Conservation (phyloP, 2,329 filamentous ascomycete species). For the Cladophialophora exuberans region DNA sequence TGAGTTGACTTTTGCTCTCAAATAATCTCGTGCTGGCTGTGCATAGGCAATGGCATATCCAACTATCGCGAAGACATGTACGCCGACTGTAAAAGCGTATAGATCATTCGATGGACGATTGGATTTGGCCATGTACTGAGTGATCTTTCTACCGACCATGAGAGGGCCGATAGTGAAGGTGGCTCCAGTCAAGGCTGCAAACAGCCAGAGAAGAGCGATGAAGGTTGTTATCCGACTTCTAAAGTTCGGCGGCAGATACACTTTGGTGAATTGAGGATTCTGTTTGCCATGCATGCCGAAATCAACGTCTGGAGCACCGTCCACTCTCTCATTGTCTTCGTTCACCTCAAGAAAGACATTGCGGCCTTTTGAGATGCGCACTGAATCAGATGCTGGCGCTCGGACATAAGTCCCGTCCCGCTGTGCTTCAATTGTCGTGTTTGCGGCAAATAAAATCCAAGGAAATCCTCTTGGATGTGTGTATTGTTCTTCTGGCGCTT, state of each 20-base stretch:
- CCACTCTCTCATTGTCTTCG: constrained; percentile 66
- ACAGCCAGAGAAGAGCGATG: constrained; percentile 88
- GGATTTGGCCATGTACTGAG: constrained; percentile 71
- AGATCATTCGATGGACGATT: constrained; percentile 86
- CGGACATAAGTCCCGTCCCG: constrained; percentile 80
- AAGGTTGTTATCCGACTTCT: constrained; percentile 78
- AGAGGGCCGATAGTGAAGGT: constrained; percentile 84
- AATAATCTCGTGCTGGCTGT: constrained; percentile 20
- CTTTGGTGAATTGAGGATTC: constrained; percentile 67
- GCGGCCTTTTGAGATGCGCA: constrained; percentile 85
- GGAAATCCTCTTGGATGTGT: constrained; percentile 59
- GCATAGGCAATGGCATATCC: constrained; percentile 64
- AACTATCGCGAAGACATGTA: constrained; percentile 75
- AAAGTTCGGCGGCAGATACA: constrained; percentile 86
- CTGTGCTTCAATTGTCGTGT: constrained; percentile 27
- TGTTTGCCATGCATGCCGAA: constrained; percentile 64
- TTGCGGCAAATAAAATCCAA: constrained; percentile 40
- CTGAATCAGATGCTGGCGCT: constrained; percentile 92
- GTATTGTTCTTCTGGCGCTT: constrained; percentile 74
- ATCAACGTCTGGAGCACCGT: constrained; percentile 59
- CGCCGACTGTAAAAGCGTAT: constrained; percentile 90
- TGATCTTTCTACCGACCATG: constrained; percentile 78
- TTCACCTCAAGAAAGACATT: constrained; percentile 79
- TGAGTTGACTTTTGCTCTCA: constrained; percentile 20
- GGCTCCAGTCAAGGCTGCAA: constrained; percentile 85